A percentile compares a stretch with the other conserved stretches of the same genome.
phyloP scores from a whole-genome alignment of 306 rosid species.

The Cucurbita moschata region DNA sequence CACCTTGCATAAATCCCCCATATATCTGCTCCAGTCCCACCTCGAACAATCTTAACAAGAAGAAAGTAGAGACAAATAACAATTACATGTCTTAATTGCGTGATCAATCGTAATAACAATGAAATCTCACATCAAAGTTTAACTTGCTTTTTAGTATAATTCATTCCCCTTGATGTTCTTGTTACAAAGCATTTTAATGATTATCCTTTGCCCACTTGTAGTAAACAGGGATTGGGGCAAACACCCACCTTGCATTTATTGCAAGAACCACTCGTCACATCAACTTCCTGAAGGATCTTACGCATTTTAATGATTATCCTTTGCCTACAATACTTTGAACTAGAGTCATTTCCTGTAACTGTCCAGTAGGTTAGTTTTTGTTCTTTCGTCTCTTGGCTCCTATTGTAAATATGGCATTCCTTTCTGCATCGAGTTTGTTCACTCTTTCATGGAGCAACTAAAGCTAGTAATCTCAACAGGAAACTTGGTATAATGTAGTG shows the following conservation, averaged over 20 bases:
- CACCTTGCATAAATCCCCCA: constrained; percentile 93
- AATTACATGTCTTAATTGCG: neutral
- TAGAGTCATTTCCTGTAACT: neutral
- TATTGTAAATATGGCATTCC: neutral
- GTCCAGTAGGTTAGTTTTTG: neutral
- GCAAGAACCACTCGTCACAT: neutral
- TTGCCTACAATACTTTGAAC: neutral
- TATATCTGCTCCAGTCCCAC: constrained; percentile 51
- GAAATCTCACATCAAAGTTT: neutral
- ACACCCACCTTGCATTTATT: neutral
- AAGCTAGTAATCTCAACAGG: neutral
- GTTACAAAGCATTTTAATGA: neutral
- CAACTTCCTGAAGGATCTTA: neutral
- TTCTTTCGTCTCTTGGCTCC: neutral
- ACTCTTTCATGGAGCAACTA: neutral
- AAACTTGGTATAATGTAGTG: no score
- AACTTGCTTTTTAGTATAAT: no score
- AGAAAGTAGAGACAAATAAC: neutral
- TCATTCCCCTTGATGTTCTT: no score
- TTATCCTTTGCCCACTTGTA: neutral
- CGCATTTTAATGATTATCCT: neutral
- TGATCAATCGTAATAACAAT: neutral
- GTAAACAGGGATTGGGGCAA: neutral
- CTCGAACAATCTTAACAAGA: constrained; percentile 52
- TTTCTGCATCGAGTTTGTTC: neutral